Base-by-base conservation (phyloP, 345 rosid genomes). In the Carallia brachiata region DNA sequence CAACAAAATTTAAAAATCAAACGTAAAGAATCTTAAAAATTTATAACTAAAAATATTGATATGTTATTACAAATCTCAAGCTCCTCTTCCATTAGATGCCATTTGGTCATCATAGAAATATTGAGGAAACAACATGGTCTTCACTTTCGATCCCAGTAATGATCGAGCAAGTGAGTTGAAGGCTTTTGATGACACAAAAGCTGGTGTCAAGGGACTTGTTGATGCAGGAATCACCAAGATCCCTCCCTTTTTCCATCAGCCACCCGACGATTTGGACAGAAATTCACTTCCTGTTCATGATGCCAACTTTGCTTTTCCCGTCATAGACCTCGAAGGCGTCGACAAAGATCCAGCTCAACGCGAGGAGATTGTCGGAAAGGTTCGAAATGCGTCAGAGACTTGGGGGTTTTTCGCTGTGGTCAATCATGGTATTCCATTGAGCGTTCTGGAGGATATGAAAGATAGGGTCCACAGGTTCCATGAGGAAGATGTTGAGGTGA, bases 341-440 rank as follows among this genome's bases (percentile, higher is more conserved):
- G 44, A n/a, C 55, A 50, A 61, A 10, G 77, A 36, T 31, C 67
- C 71, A 9, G 17, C 3, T 30, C 15, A 9, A 9, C 77, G 67
- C 4, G 53, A 52, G 32, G 71, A 62, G 62, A 53, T 73, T n/a
- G 71, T 73, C 1, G 77, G 66, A 34, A 66, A 39, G 62, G 23
- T 73, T 27, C n/a, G 71, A 15, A 19, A 52, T 9, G 77, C 77
- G 4, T 73, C 66, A 48, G 66, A 37, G 61, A 61, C 56, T 36
- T 61, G 77, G 71, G 77, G 77, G 19, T 73, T 73, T 53, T 73
- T 73, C 32, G 61, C 36, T 17, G 67, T 67, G 19, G 44, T 73
- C 34, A 73, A 73, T 67, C 71, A 73, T 36, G 77, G 77, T 16
- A 67, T 73, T 7, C 62, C 62, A 8, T 12, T 12, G 15, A 36